A percentile compares a stretch with the other conserved stretches of the same genome.
These are phyloP conservation scores for Populus alba DNA, from an alignment of 345 rosid species.

Conservation along the genomic window DNA sequence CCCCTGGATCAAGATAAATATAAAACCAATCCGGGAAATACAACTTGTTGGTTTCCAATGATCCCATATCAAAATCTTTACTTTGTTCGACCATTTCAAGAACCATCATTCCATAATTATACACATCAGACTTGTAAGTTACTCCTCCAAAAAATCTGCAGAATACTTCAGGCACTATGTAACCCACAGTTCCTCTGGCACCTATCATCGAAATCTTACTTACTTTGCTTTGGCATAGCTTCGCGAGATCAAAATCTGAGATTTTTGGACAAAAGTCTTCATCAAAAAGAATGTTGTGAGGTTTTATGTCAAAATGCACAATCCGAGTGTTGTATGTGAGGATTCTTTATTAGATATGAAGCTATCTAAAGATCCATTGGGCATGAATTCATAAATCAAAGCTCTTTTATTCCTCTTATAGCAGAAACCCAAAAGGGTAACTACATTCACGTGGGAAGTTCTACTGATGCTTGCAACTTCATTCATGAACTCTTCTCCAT, in stretches of 20 bases:
- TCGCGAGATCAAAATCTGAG: no score
- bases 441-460: conserved; percentile 50
- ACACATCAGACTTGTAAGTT: conserved; percentile 20
- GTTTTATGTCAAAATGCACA: conserved; percentile 27
- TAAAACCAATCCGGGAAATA: conserved; percentile 12
- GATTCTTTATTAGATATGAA: background rate
- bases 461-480: conserved; percentile 48
- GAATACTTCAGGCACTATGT: conserved; percentile 24
- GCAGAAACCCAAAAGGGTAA: conserved; percentile 40
- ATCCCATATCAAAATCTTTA: background rate
- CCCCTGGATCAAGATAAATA: background rate
- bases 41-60: background rate
- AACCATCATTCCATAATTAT: conserved; percentile 15
- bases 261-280: background rate
- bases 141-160: conserved; percentile 3
- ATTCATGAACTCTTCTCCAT: conserved; percentile 42
- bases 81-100: conserved; percentile 3
- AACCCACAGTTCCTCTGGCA: conserved; percentile 21
- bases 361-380: conserved; percentile 45
- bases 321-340: no score
- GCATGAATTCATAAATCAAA: conserved; percentile 34
- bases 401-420: conserved; percentile 33
- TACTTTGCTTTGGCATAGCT: background rate
- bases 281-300: conserved; percentile 25
- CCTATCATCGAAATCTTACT: conserved; percentile 7